phyloP scores from a whole-genome alignment of 1,284 basidiomycete genomes.

The Austroboletus novae-zelandiae region DNA sequence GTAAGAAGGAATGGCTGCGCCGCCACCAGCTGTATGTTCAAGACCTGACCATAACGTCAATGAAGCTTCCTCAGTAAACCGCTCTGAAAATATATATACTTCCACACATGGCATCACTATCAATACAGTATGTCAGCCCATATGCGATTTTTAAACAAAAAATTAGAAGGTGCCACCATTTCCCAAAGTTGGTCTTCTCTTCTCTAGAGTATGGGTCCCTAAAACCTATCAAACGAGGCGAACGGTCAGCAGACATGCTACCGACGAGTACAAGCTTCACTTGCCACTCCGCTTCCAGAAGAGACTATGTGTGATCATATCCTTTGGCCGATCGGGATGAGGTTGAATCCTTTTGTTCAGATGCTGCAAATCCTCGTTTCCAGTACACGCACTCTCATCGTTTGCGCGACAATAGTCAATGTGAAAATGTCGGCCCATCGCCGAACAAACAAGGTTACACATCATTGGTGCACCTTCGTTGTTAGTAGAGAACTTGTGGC shows the following conservation, averaged over 20 bases:
- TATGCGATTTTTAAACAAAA: background rate
- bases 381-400: constrained; percentile 37
- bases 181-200: constrained; percentile 50
- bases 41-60: constrained; percentile 32
- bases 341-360: constrained; percentile 43
- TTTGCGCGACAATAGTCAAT: constrained; percentile 53
- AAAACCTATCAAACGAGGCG: constrained; percentile 16
- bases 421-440: constrained; percentile 55
- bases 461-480: constrained; percentile 66
- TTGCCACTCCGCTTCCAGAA: constrained; percentile 56
- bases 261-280: background rate
- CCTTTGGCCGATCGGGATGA: constrained; percentile 46
- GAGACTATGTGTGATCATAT: constrained; percentile 53
- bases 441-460: constrained; percentile 55
- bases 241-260: background rate
- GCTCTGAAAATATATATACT: constrained; percentile 7
- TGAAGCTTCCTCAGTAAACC: background rate
- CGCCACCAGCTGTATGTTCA: constrained; percentile 43
- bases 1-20: constrained; percentile 48
- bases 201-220: constrained; percentile 58
- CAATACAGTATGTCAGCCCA: background rate
- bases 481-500: constrained; percentile 50
- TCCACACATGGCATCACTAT: constrained; percentile 54
- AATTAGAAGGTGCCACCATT: constrained; percentile 40
- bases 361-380: constrained; percentile 45